Conservation (phyloP, 441 rosid genomes). For the Adansonia madagascariensis region DNA sequence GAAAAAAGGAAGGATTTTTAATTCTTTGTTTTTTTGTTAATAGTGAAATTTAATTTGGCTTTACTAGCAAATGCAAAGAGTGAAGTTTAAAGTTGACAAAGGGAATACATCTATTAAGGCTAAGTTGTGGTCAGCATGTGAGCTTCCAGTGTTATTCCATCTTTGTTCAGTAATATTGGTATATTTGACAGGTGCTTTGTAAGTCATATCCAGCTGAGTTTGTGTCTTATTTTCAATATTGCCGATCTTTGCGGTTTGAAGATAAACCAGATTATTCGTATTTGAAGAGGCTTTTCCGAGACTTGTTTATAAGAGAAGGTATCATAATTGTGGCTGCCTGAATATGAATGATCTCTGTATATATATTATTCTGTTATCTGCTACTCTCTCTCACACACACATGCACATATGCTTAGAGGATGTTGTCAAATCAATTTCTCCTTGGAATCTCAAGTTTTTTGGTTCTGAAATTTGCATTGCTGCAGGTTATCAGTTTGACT, state of each 20-base stretch:
- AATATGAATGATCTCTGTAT: background rate
- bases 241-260: slow-evolving; percentile 90
- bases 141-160: slow-evolving; percentile 6
- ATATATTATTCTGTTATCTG: background rate
- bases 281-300: slow-evolving; percentile 95
- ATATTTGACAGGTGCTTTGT: slow-evolving; percentile 71
- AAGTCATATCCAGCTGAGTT: slow-evolving; percentile 91
- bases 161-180: background rate
- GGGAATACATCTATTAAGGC: background rate
- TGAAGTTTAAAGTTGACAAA: background rate
- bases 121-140: background rate
- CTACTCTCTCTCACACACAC: background rate
- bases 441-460: background rate
- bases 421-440: background rate
- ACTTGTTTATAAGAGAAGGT: slow-evolving; percentile 97
- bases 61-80: background rate
- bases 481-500: slow-evolving; percentile 97
- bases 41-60: background rate
- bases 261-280: slow-evolving; percentile 99
- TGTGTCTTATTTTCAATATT: slow-evolving; percentile 88
- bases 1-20: background rate
- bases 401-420: background rate
- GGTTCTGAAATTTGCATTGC: slow-evolving; percentile 21
- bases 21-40: background rate
- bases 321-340: background rate